Evolutionary conservation across 2,329 filamentous ascomycete genomes (phyloP).

Genomic region (Sarocladiaceae sp.): DNA sequence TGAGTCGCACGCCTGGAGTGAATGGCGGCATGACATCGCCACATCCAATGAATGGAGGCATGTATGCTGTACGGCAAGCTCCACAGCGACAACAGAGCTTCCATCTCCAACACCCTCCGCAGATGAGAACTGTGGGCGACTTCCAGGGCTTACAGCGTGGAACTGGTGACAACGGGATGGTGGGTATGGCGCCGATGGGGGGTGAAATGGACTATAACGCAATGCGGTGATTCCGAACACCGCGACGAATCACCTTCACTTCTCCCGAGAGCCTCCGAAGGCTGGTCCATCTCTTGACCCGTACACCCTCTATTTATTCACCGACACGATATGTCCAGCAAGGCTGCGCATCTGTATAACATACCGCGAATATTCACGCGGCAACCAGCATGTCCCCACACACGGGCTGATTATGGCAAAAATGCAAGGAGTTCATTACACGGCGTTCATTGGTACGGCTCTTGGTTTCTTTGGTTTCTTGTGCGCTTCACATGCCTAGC

Average conservation of each 20-base stretch:
- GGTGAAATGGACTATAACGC: constrained; percentile 22
- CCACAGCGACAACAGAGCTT: constrained; percentile 26
- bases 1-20: constrained; percentile 16
- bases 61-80: constrained; percentile 16
- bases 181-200: constrained; percentile 22
- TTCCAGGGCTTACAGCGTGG: constrained; percentile 44
- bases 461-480: too few species aligned
- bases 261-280: too few species aligned
- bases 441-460: too few species aligned
- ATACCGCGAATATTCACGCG: too few species aligned
- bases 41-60: constrained; percentile 22
- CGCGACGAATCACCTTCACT: not conserved
- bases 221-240: constrained; percentile 1
- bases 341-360: not conserved
- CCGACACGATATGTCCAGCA: not conserved
- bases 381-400: too few species aligned
- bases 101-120: constrained; percentile 22
- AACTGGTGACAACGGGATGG: constrained; percentile 28
- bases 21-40: constrained; percentile 18
- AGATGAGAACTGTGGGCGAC: constrained; percentile 27
- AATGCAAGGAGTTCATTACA: too few species aligned
- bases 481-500: too few species aligned
- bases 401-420: too few species aligned
- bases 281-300: too few species aligned
- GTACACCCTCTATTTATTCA: too few species aligned